Evolutionary conservation across 495 filamentous ascomycete genomes (phyloP), one percentile per base, ranked within the genome.

Genomic region (Xylaria acuta): DNA sequence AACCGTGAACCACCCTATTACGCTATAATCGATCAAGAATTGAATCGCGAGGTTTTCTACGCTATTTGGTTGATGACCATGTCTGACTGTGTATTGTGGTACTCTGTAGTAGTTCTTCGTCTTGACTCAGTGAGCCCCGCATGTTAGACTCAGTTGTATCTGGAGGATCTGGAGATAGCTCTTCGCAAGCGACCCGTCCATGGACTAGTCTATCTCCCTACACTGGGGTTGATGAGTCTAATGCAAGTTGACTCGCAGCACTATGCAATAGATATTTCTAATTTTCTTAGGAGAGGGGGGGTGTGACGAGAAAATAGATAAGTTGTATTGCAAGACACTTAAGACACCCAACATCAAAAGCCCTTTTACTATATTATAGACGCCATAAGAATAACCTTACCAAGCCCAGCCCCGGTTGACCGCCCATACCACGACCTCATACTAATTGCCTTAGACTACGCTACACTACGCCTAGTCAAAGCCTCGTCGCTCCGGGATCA

Each of bases 111-210:
- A 12, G 11, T 25, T 25, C 25, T 36, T 36, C n/a, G 45, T 38
- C 45, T 53, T 38, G 43, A 67, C 32, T 67, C 64, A 53, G 45
- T 36, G 30, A 22, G 18, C 27, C 27, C 45, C 64, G 5, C 25
- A 32, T 47, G 32, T 36, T 38, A 43, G n/a, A 32, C 8, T 65
- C 14, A 65, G 30, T 18, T 45, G 11, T 38, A 51, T 53, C 45
- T 38, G 45, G 64, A 53, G 64, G 53, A 67, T 53, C 64, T 53
- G 32, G 45, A 53, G 64, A 53, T 51, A 49, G 45, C 32, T 40
- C 32, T 36, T 38, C 43, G 2, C 5, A 40, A 40, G 62, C 32
- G 41, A 20, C 47, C 18, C 64, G 32, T 60, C 58, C 58, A 60
- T 60, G 38, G 58, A 36, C 22, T 38, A 38, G 58, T 22, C 58